Conservation (phyloP, 2,329 filamentous ascomycete species). For the Fusarium buxicola region DNA sequence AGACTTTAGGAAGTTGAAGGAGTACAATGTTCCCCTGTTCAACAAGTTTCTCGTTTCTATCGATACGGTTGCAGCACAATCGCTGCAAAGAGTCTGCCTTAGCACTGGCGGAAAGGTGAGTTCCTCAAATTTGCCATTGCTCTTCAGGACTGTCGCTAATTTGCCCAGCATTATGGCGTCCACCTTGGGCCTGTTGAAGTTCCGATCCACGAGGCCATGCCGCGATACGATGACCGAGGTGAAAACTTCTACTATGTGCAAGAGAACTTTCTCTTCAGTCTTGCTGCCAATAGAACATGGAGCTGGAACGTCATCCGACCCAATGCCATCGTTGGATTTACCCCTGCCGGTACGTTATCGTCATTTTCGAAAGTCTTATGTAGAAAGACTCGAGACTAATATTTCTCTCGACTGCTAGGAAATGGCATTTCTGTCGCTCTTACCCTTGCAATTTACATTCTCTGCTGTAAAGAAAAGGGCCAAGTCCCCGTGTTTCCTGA, state of each 20-base stretch:
- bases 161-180: constrained; percentile 1
- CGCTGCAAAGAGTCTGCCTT: background rate
- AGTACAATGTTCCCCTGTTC: constrained; percentile 5
- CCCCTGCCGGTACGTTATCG: background rate
- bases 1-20: background rate
- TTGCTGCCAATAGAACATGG: background rate
- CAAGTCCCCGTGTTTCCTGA: background rate
- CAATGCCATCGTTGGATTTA: constrained; percentile 8
- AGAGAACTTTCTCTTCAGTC: constrained; percentile 1
- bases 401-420: background rate
- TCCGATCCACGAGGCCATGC: background rate
- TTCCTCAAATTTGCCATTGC: background rate
- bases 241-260: constrained; percentile 9
- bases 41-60: constrained; percentile 4
- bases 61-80: background rate
- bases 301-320: constrained; percentile 8
- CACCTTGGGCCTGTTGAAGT: background rate
- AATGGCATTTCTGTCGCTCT: constrained; percentile 7
- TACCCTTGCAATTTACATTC: constrained; percentile 3
- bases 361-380: no score
- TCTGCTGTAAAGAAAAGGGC: background rate
- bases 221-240: background rate
- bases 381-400: no score
- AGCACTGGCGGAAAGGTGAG: constrained; percentile 3
- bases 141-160: no score